Evolutionary conservation across 2,329 filamentous ascomycete genomes (phyloP).

Genomic region (Diaporthe batatas): DNA sequence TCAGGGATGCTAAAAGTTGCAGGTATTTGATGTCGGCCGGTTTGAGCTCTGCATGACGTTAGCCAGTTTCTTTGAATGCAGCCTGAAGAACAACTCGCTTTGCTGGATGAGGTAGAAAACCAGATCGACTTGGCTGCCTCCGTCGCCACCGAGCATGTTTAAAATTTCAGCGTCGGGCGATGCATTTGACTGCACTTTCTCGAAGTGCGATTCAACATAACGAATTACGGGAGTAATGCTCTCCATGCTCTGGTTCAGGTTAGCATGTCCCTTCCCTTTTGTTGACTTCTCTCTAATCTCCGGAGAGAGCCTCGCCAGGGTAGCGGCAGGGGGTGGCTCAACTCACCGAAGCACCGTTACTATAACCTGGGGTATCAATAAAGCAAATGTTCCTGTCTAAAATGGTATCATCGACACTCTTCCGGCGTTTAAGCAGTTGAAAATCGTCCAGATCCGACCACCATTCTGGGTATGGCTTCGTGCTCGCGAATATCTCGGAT

Average conservation of each 20-base stretch:
- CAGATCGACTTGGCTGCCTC: constrained; percentile 86
- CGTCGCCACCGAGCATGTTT: constrained; percentile 82
- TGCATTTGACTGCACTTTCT: constrained; percentile 72
- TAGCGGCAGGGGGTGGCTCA: not conserved
- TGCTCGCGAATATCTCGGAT: constrained; percentile 82
- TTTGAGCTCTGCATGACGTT: constrained; percentile 63
- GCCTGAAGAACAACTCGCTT: constrained; percentile 62
- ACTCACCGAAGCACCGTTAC: constrained; percentile 65
- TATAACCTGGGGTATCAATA: constrained; percentile 82
- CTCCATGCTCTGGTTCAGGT: constrained; percentile 61
- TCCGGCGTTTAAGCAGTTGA: constrained; percentile 69
- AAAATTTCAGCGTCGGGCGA: constrained; percentile 81
- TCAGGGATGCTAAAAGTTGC: constrained; percentile 75
- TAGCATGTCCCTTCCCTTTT: not conserved
- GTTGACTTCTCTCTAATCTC: not conserved
- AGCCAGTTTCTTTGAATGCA: not conserved
- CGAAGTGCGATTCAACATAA: constrained; percentile 80
- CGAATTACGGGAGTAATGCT: constrained; percentile 72
- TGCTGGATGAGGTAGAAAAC: constrained; percentile 85
- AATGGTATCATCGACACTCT: constrained; percentile 80
- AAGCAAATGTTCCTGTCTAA: constrained; percentile 95
- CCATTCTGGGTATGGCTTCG: constrained; percentile 89
- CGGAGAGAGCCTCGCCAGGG: not conserved
- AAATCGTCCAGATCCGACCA: constrained; percentile 84
- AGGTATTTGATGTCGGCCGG: constrained; percentile 79